Conservation (phyloP, 441 rosid genomes). For the Gossypium schwendimanii region DNA sequence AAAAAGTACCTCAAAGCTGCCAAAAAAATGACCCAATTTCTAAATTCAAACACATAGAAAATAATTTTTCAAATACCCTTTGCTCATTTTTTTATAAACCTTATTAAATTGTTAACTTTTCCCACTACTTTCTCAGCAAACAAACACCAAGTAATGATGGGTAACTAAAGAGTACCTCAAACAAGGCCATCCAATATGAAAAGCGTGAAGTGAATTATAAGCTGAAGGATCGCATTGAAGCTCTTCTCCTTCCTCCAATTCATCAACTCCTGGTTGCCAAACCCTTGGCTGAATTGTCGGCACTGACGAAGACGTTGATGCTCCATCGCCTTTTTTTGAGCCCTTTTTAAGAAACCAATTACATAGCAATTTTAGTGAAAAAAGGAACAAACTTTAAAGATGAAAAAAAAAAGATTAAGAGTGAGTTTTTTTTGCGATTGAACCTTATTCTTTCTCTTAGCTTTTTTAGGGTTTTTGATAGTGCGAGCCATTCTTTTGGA, state of each 20-base stretch:
- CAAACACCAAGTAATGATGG: no score
- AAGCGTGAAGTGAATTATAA: slow-evolving; percentile 82
- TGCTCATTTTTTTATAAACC: no score
- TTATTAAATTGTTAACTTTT: no score
- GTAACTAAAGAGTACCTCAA: slow-evolving; percentile 45
- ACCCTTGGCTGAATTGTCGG: slow-evolving; percentile 69
- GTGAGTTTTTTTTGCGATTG: neutral
- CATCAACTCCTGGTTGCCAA: slow-evolving; percentile 98
- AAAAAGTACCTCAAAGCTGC: neutral
- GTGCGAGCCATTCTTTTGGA: slow-evolving; percentile 49
- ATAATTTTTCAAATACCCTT: no score
- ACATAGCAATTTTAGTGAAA: neutral
- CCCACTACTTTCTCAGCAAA: no score
- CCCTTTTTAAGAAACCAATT: slow-evolving; percentile 26
- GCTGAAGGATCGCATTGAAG: slow-evolving; percentile 90
- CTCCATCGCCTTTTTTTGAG: slow-evolving; percentile 48
- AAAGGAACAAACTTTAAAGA: neutral
- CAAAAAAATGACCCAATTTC: no score
- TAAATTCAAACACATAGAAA: no score
- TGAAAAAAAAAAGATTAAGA: neutral
- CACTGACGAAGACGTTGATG: slow-evolving; percentile 44
- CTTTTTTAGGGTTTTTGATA: slow-evolving; percentile 60
- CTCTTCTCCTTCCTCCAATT: slow-evolving; percentile 90
- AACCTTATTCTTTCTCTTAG: slow-evolving; percentile 76
- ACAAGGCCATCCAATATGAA: slow-evolving; percentile 94